Percentiles rank a stretch among this genome's conserved stretches.
These are phyloP conservation scores for Taphrina deformans DNA, from an alignment of 1,139 yeast genomes.

Conservation along the genomic window DNA sequence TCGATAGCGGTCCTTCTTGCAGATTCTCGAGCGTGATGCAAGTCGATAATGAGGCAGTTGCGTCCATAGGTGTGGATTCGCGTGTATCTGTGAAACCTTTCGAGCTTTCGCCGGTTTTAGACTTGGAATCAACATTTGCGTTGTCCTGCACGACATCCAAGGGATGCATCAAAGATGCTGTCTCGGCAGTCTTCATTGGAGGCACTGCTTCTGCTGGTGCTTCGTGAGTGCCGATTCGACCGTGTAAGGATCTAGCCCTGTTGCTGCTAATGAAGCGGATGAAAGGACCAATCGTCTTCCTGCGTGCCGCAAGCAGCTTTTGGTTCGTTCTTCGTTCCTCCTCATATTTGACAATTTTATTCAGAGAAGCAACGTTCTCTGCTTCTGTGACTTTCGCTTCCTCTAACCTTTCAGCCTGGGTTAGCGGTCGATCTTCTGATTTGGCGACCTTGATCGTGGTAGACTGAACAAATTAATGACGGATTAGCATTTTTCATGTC, in stretches of 20 bases:
- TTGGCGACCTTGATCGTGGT: constrained; percentile 40
- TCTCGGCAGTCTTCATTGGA: not conserved
- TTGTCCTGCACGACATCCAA: not conserved
- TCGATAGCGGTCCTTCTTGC: not conserved
- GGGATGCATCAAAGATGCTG: constrained; percentile 3
- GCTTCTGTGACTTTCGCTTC: constrained; percentile 87
- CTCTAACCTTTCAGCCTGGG: constrained; percentile 81
- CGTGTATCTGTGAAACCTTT: not conserved
- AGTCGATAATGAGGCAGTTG: not conserved
- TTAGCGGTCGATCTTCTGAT: constrained; percentile 46
- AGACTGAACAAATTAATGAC: constrained; percentile 45
- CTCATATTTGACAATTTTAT: constrained; percentile 80
- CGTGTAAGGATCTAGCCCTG: not conserved
- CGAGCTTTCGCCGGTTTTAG: not conserved
- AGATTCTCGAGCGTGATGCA: constrained; percentile 14
- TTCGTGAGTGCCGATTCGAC: not conserved
- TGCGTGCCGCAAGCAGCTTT: constrained; percentile 3
- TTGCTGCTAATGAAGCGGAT: constrained; percentile 7
- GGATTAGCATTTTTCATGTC: no score
- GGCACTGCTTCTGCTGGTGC: not conserved
- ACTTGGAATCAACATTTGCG: not conserved
- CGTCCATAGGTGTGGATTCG: not conserved
- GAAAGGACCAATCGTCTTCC: constrained; percentile 2
- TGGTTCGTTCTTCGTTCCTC: constrained; percentile 47
- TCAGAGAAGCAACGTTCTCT: constrained; percentile 68